Percentiles rank a stretch among this genome's conserved stretches.
Conservation (phyloP, 176 grass and related monocot genomes). For the Aegilops speltoides region DNA sequence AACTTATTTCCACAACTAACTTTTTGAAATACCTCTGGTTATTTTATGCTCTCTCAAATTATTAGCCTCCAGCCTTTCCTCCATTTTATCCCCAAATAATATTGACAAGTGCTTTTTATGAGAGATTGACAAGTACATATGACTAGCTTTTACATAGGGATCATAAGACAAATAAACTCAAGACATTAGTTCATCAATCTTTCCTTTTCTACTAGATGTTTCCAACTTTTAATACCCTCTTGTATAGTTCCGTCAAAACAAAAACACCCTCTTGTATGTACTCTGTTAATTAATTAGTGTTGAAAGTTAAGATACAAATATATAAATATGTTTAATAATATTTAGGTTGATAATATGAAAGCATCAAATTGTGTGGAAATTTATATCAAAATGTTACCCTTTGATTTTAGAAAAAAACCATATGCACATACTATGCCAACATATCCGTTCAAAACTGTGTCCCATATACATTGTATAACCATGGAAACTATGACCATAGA, state of each 20-base stretch:
- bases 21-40: background rate
- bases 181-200: background rate
- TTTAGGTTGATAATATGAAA: background rate
- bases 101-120: background rate
- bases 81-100: background rate
- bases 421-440: background rate
- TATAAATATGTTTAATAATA: too few relatives aligned
- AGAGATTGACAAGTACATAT: background rate
- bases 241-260: background rate
- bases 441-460: background rate
- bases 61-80: background rate
- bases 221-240: background rate
- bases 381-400: background rate
- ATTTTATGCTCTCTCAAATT: background rate
- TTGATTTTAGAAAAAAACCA: background rate
- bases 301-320: too few relatives aligned
- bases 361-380: background rate
- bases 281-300: background rate
- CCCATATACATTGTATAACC: background rate
- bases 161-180: background rate
- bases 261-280: background rate
- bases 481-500: background rate
- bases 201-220: background rate
- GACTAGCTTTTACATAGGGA: background rate
- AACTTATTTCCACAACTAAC: background rate